Evolutionary conservation across 2,329 filamentous ascomycete genomes (phyloP).

Genomic region (Colletotrichum plurivorum): DNA sequence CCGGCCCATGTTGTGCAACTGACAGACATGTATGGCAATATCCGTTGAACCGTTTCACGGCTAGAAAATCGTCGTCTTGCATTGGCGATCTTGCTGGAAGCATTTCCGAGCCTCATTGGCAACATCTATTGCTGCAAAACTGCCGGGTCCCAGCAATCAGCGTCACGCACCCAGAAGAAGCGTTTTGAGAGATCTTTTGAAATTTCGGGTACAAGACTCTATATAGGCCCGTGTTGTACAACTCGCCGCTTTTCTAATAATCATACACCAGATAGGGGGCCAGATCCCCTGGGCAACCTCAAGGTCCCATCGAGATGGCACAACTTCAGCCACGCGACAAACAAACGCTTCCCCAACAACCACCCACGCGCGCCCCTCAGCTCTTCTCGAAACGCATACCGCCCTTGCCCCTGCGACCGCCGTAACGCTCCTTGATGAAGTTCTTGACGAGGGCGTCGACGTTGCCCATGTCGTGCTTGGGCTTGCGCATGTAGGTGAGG

Average conservation of each 20-base stretch:
- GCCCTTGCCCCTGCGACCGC: constrained; percentile 48
- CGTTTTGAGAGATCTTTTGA: constrained; percentile 6
- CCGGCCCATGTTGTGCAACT: too few relatives aligned
- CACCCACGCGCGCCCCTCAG: background rate
- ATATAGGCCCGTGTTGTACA: constrained; percentile 33
- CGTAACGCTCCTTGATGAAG: constrained; percentile 62
- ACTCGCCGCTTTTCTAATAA: constrained; percentile 21
- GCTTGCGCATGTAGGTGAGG: constrained; percentile 91
- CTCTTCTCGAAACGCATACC: constrained; percentile 34
- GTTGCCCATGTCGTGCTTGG: constrained; percentile 88
- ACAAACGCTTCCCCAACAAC: background rate
- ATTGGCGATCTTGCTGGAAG: too few relatives aligned
- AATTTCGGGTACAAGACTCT: constrained; percentile 32
- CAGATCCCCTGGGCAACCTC: background rate
- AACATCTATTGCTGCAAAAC: too few relatives aligned
- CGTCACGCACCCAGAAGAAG: background rate
- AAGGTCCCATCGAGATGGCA: background rate
- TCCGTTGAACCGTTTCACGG: too few relatives aligned
- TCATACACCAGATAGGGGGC: constrained; percentile 27
- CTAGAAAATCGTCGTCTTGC: too few relatives aligned
- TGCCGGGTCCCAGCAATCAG: too few relatives aligned
- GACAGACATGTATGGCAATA: too few relatives aligned
- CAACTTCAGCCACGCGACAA: background rate
- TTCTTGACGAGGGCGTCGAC: constrained; percentile 82
- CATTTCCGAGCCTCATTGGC: too few relatives aligned